Evolutionary conservation across 2,329 filamentous ascomycete genomes (phyloP).

Genomic region (Ophiostoma pallidulum): DNA sequence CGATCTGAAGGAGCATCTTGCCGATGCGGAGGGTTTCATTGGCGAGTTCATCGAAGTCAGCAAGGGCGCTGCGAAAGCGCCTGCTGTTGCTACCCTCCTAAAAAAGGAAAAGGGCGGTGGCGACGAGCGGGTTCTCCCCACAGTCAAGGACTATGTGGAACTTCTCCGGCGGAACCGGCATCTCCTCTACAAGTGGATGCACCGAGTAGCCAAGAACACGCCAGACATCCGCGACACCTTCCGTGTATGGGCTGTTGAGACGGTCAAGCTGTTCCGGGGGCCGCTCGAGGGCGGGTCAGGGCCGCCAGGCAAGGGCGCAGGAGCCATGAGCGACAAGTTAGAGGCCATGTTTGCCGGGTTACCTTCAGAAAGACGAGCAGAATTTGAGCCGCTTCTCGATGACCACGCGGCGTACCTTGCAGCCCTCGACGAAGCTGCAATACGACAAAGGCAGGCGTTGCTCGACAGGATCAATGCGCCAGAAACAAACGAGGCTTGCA

Average conservation of each 20-base stretch:
- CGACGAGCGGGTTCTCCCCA: slow-evolving; percentile 35
- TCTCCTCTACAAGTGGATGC: slow-evolving; percentile 59
- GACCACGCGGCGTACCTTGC: slow-evolving; percentile 52
- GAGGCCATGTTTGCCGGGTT: slow-evolving; percentile 37
- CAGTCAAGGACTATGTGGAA: slow-evolving; percentile 62
- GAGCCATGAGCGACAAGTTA: slow-evolving; percentile 32
- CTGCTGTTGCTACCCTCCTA: no score
- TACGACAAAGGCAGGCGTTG: slow-evolving; percentile 45
- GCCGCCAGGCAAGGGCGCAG: slow-evolving; percentile 24
- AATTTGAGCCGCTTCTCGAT: slow-evolving; percentile 45
- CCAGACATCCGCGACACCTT: slow-evolving; percentile 55
- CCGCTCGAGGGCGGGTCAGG: not conserved
- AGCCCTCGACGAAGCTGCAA: slow-evolving; percentile 44
- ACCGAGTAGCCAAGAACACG: slow-evolving; percentile 58
- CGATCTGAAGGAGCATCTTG: slow-evolving; percentile 60
- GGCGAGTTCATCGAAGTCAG: slow-evolving; percentile 58
- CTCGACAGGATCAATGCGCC: slow-evolving; percentile 30
- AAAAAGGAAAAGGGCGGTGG: slow-evolving; percentile 1
- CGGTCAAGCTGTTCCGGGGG: slow-evolving; percentile 44
- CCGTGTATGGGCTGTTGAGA: slow-evolving; percentile 49
- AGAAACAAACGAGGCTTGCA: no score
- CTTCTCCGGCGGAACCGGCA: slow-evolving; percentile 55
- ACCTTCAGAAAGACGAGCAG: slow-evolving; percentile 32
- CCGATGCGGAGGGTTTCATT: slow-evolving; percentile 58
- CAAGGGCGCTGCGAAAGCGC: no score